Evolutionary conservation across 2,329 filamentous ascomycete species (phyloP), one percentile per base, ranked within the genome.

Genomic region (Ascomycota sp.): DNA sequence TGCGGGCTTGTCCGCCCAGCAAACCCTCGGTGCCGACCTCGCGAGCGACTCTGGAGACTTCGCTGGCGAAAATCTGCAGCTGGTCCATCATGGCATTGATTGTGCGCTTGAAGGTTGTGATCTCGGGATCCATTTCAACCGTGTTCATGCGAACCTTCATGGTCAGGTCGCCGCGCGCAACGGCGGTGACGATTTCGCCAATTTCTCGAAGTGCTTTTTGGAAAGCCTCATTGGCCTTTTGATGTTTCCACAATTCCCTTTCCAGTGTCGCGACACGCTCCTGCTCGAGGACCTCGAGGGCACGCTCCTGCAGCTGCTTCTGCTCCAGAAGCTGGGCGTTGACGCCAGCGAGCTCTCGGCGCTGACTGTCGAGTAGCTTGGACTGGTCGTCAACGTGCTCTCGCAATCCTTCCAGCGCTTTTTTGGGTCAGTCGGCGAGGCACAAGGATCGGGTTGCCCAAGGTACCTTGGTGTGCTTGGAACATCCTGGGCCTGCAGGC

Each of bases 81-180:
- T 94, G 86, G 48, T 95, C 86, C 71, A 95, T 92, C 86, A 95
- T 95, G 40, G 80, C 91, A 52, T 95, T 95, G 59, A 95, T 95
- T 36, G 86, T 94, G 44, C 82, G 75, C 58, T 95, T 95, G 63
- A 95, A 95, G 8, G 82, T 85, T 20, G 83, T 89, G 46, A 95
- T 95, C 63, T 95, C 86, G 20, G 85, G 83, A 62, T 95, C 86
- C 76, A 94, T 89, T 58, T 95, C 86, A 40, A 91, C 76, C 4
- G 80, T 79, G 49, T 94, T 89, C 51, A 95, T 91, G 45, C 86
- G 72, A 38, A 94, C 86, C 57, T 93, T 92, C 63, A 93, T 94
- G 51, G 83, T 93, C 36, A 95, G 63, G 48, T 95, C 86, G 54
- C 86, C 86, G 44, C 82, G 81, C 33, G 86, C 89, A 40, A 95